Evolutionary conservation across 805 yeast species (phyloP).

Genomic region (Danielozyma ontarioensis): DNA sequence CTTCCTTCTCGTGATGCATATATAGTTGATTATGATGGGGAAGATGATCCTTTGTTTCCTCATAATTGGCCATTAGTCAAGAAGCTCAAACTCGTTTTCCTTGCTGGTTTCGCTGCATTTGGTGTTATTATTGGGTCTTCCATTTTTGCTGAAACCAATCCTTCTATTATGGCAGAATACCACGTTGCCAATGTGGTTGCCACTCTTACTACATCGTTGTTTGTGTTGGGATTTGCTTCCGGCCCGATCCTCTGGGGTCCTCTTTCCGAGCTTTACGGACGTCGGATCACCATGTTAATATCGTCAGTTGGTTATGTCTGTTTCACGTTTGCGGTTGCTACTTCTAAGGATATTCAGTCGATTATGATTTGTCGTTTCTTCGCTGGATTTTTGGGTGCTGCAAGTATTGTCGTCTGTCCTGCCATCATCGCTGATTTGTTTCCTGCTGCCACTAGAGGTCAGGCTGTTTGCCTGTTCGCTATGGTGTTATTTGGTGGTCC

Average conservation of each 20-base stretch:
- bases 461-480: slow-evolving; percentile 66
- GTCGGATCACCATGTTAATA: slow-evolving; percentile 38
- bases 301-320: slow-evolving; percentile 31
- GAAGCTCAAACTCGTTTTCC: slow-evolving; percentile 18
- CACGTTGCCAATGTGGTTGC: slow-evolving; percentile 66
- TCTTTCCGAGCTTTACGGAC: slow-evolving; percentile 18
- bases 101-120: slow-evolving; percentile 29
- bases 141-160: slow-evolving; percentile 63
- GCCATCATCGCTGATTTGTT: slow-evolving; percentile 84
- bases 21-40: slow-evolving; percentile 71
- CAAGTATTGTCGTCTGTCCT: slow-evolving; percentile 81
- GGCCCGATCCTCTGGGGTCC: slow-evolving; percentile 7
- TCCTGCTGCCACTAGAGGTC: slow-evolving; percentile 62
- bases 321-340: slow-evolving; percentile 60
- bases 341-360: slow-evolving; percentile 75
- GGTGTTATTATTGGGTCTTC: slow-evolving; percentile 33
- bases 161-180: slow-evolving; percentile 43
- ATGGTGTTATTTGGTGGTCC: slow-evolving; percentile 78
- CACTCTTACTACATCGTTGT: slow-evolving; percentile 70
- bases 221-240: slow-evolving; percentile 70
- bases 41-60: slow-evolving; percentile 75
- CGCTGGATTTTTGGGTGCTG: slow-evolving; percentile 78
- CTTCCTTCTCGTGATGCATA: slow-evolving; percentile 26
- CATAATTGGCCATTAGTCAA: slow-evolving; percentile 58
- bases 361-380: slow-evolving; percentile 73